Evolutionary conservation across 73 alveolate genomes (phyloP).

Genomic region (Paramecium primaurelia): DNA sequence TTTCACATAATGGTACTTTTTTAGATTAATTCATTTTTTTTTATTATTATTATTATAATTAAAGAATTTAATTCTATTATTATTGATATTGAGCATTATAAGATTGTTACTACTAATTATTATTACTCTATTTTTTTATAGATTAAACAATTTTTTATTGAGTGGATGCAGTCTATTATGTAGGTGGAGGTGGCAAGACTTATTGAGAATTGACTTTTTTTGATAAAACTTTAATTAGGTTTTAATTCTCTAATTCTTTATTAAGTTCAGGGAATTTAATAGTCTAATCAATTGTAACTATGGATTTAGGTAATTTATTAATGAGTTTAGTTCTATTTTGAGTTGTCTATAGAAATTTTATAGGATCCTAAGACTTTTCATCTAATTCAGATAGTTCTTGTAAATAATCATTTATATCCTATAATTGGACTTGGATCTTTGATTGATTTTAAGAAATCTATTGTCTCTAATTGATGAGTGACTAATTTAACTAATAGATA

Average conservation of each 20-base stretch:
- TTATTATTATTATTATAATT: not conserved
- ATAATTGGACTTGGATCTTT: not conserved
- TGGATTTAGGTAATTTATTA: not conserved
- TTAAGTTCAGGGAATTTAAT: conserved; percentile 17
- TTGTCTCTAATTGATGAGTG: not conserved
- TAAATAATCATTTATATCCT: not conserved
- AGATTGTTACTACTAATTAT: not conserved
- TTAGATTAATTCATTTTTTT: conserved; percentile 27
- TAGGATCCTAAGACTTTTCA: not conserved
- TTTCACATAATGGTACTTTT: conserved; percentile 13
- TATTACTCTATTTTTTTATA: not conserved
- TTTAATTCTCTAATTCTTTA: not conserved
- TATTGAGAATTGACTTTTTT: not conserved
- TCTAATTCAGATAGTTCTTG: not conserved
- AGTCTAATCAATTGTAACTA: not conserved
- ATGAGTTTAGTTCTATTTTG: not conserved
- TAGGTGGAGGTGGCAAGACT: not conserved
- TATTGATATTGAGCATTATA: not conserved
- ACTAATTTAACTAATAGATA: not conserved
- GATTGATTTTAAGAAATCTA: not conserved
- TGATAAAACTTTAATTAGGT: not conserved
- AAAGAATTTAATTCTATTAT: not conserved
- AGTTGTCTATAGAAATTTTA: not conserved
- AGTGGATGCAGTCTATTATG: not conserved
- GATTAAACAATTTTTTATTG: not conserved